phyloP scores from a whole-genome alignment of 164 flowering plant genomes.

The Aristolochia californica region DNA sequence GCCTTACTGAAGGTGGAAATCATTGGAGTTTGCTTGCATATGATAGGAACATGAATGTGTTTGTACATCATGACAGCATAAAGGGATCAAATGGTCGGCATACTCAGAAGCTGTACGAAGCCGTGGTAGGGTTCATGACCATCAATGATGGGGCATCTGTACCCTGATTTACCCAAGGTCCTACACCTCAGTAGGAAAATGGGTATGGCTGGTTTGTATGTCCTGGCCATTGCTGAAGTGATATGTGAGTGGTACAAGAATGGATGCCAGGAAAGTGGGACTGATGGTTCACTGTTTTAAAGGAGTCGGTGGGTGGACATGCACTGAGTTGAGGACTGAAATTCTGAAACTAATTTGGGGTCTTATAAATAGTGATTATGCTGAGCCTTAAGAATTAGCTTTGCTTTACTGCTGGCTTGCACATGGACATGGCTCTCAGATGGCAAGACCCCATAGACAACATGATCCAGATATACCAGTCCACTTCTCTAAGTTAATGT shows the following conservation, averaged over 20 bases:
- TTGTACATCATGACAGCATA: conserved; percentile 68
- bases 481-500: too few relatives aligned
- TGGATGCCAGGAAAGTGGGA: conserved; percentile 7
- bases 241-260: conserved; percentile 41
- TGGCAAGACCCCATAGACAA: too few relatives aligned
- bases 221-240: conserved; percentile 38
- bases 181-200: conserved; percentile 51
- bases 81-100: conserved; percentile 25
- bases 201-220: conserved; percentile 70
- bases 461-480: too few relatives aligned
- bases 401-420: too few relatives aligned
- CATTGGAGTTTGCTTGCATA: conserved; percentile 90
- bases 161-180: conserved; percentile 22
- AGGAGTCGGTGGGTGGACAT: conserved; percentile 30
- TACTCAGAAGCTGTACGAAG: conserved; percentile 36
- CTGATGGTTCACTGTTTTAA: conserved; percentile 33
- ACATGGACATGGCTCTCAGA: too few relatives aligned
- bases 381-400: too few relatives aligned
- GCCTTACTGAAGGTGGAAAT: conserved; percentile 56
- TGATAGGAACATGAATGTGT: conserved; percentile 30
- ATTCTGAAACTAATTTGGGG: conserved; percentile 30
- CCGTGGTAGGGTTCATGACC: conserved; percentile 28
- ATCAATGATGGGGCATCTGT: conserved; percentile 11
- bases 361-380: conserved; percentile 9
- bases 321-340: conserved; percentile 34